Evolutionary conservation across 139 green algal species (phyloP), one percentile per base, ranked within the genome.

Genomic region (Astrephomene gubernaculifera): DNA sequence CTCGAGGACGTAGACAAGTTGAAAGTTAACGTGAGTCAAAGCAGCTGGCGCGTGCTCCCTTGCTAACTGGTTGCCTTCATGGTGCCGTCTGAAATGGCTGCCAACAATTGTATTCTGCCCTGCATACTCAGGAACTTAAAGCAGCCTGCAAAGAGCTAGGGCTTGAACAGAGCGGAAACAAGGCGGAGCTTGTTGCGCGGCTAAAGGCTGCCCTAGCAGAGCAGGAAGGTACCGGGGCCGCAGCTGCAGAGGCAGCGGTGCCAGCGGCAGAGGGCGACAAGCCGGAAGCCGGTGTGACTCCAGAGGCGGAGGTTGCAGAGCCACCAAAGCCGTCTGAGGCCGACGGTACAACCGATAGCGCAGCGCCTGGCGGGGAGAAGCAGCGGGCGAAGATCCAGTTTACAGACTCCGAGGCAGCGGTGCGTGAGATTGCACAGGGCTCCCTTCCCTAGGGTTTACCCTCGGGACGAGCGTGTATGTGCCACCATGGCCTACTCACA

Each of bases 1-100:
- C 33, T 84, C 21, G 78, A 84, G 44, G 78, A 84, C 24, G 78
- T 84, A 3, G 78, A 84, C 41, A 84, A 84, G 63, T 63, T 84
- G 53, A 84, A 84, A 74, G 78, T 84, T 10, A 60, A 60, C 12
- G 78, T 84, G 33, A 52, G 72, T 68, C 24, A 36, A 17, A 57
- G 17, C 49, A 17, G 49, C 17, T 57, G 49, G n/a, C n/a, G n/a
- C n/a, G n/a, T n/a, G n/a, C 49, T 57, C 12, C 49, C 49, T 17
- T 57, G 49, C n/a, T n/a, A n/a, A n/a, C n/a, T n/a, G n/a, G n/a
- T n/a, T n/a, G n/a, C n/a, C n/a, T n/a, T n/a, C n/a, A n/a, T n/a
- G n/a, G n/a, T n/a, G n/a, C n/a, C n/a, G n/a, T n/a, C n/a, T n/a
- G n/a, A n/a, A n/a, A n/a, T n/a, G n/a, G n/a, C n/a, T n/a, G n/a